Evolutionary conservation across 1,284 basidiomycete genomes (phyloP).

Genomic region (Schizopora paradoxa): DNA sequence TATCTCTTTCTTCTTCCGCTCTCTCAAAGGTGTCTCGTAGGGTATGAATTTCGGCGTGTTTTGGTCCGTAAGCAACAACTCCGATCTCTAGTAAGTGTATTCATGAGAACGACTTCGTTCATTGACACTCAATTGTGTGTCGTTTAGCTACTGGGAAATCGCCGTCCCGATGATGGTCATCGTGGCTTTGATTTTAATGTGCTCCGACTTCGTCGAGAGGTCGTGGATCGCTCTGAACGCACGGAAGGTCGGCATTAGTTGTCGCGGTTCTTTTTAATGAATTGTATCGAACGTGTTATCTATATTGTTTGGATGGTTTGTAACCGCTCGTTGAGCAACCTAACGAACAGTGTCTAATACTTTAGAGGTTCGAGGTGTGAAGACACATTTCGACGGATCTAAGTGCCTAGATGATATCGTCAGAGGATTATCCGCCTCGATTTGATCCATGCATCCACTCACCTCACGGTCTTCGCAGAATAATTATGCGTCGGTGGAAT

Average conservation of each 20-base stretch:
- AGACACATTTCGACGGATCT: too few relatives aligned
- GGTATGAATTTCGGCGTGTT: conserved; percentile 63
- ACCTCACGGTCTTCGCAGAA: conserved; percentile 7
- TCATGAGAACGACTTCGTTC: too few relatives aligned
- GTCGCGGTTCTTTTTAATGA: too few relatives aligned
- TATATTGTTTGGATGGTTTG: too few relatives aligned
- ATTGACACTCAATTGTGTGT: neutral
- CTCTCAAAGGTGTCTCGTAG: conserved; percentile 26
- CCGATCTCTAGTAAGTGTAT: conserved; percentile 49
- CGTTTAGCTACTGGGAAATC: conserved; percentile 57
- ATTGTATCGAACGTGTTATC: too few relatives aligned
- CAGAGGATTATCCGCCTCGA: too few relatives aligned
- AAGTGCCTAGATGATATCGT: too few relatives aligned
- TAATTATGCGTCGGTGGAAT: conserved; percentile 7
- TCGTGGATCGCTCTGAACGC: too few relatives aligned
- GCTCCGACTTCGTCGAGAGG: conserved; percentile 42
- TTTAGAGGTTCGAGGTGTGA: too few relatives aligned
- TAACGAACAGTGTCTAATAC: too few relatives aligned
- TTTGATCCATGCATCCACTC: neutral
- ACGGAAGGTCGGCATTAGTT: too few relatives aligned
- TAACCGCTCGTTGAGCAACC: too few relatives aligned
- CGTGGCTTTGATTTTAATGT: conserved; percentile 50
- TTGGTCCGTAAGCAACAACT: conserved; percentile 42
- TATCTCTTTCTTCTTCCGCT: neutral
- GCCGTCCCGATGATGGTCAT: conserved; percentile 54